Evolutionary conservation across 2,329 filamentous ascomycete genomes (phyloP).

Genomic region (Penicillium sp.): DNA sequence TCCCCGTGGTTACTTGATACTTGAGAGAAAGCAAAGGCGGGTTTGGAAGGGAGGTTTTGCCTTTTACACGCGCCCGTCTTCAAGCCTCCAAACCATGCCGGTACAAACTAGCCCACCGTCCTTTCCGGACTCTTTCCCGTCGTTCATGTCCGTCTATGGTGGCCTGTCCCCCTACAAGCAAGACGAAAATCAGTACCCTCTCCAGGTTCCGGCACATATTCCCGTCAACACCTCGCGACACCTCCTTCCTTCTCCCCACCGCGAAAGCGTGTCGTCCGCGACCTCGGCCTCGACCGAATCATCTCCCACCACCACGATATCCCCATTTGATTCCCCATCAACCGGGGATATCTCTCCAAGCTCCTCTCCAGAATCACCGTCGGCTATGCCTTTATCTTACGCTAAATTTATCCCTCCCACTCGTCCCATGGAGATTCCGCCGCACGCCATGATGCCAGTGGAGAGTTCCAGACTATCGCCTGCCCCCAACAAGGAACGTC

Average conservation of each 20-base stretch:
- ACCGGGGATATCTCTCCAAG: slow-evolving; percentile 87
- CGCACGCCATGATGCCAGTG: slow-evolving; percentile 24
- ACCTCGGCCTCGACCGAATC: slow-evolving; percentile 84
- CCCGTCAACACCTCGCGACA: slow-evolving; percentile 26
- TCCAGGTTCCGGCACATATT: slow-evolving; percentile 28
- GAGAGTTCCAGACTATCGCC: slow-evolving; percentile 30
- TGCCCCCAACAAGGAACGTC: slow-evolving; percentile 38
- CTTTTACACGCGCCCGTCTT: slow-evolving; percentile 22
- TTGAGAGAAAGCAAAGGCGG: not conserved
- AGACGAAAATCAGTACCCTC: slow-evolving; percentile 28
- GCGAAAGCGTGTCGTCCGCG: slow-evolving; percentile 44
- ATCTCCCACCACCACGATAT: slow-evolving; percentile 90
- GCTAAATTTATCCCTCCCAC: slow-evolving; percentile 37
- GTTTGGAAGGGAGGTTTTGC: slow-evolving; percentile 27
- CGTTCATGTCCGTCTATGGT: slow-evolving; percentile 54
- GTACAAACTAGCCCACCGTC: slow-evolving; percentile 41
- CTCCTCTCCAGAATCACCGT: slow-evolving; percentile 86
- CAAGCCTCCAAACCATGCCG: slow-evolving; percentile 33
- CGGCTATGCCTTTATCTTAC: slow-evolving; percentile 61
- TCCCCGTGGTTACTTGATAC: slow-evolving; percentile 13
- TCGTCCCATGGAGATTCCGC: slow-evolving; percentile 25
- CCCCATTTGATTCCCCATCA: slow-evolving; percentile 86
- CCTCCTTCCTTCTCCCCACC: slow-evolving; percentile 36
- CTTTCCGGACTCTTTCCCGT: slow-evolving; percentile 48
- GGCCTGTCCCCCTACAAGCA: slow-evolving; percentile 34